phyloP scores from a whole-genome alignment of 1,284 basidiomycete species.

The Laetiporus sulphureus region DNA sequence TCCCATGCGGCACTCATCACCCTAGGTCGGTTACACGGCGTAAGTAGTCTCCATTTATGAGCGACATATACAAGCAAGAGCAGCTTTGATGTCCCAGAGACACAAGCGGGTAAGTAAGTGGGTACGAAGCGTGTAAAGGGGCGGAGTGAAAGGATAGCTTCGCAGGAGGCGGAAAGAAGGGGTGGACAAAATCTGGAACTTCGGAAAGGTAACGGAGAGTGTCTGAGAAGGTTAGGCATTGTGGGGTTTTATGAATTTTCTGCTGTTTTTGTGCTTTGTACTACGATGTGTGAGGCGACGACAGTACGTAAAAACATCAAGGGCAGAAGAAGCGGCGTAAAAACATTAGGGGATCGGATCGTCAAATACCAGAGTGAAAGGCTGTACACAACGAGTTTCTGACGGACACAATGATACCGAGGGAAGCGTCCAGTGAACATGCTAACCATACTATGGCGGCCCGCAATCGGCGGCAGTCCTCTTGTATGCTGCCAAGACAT shows the following conservation, averaged over 20 bases:
- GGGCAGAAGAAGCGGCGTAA: slow-evolving; percentile 21
- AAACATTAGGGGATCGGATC: slow-evolving; percentile 26
- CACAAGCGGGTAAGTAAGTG: slow-evolving; percentile 22
- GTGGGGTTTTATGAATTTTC: slow-evolving; percentile 27
- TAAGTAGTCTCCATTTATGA: slow-evolving; percentile 20
- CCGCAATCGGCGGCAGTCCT: slow-evolving; percentile 12
- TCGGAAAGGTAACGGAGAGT: slow-evolving; percentile 16
- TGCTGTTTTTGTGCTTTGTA: slow-evolving; percentile 39
- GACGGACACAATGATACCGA: slow-evolving; percentile 17
- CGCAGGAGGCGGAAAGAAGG: slow-evolving; percentile 9
- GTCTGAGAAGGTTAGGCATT: slow-evolving; percentile 16
- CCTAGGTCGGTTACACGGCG: slow-evolving; percentile 8
- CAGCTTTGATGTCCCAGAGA: slow-evolving; percentile 15
- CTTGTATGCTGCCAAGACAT: slow-evolving; percentile 12
- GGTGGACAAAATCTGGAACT: too few relatives aligned
- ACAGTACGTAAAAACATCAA: slow-evolving; percentile 13
- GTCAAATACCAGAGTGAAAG: slow-evolving; percentile 22
- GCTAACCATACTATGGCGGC: slow-evolving; percentile 16
- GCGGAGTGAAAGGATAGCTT: slow-evolving; percentile 12
- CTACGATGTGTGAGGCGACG: slow-evolving; percentile 14
- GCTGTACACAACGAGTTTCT: slow-evolving; percentile 24
- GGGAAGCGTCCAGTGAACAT: slow-evolving; percentile 19
- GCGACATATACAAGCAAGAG: slow-evolving; percentile 22
- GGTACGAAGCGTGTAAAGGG: slow-evolving; percentile 14
- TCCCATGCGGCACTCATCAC: not conserved